Conservation (phyloP, 495 filamentous ascomycete genomes). For the Talaromyces wortmannii region DNA sequence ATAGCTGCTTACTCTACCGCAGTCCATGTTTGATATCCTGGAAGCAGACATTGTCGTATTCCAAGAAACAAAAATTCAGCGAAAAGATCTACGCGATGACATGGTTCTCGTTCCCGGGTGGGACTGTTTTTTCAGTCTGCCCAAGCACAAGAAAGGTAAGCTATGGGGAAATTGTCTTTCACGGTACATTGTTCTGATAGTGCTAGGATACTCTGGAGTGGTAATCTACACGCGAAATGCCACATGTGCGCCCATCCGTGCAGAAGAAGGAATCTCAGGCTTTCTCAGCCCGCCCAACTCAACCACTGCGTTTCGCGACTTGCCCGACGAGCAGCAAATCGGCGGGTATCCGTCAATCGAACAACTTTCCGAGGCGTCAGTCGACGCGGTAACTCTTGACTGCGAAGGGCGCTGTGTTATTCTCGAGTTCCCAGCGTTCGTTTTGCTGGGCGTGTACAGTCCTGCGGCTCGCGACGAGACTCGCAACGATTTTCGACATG, state of each 20-base stretch:
- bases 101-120: slow-evolving; percentile 95
- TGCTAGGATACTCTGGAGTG: slow-evolving; percentile 87
- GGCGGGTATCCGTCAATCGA: slow-evolving; percentile 77
- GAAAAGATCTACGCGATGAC: slow-evolving; percentile 87
- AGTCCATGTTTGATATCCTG: slow-evolving; percentile 91
- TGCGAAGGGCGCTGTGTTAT: slow-evolving; percentile 88
- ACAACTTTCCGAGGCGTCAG: slow-evolving; percentile 52
- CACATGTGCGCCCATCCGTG: slow-evolving; percentile 79
- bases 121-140: slow-evolving; percentile 95
- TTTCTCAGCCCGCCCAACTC: slow-evolving; percentile 72
- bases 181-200: too few relatives aligned
- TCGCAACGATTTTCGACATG: slow-evolving; percentile 75
- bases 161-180: not conserved
- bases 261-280: slow-evolving; percentile 90
- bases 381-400: slow-evolving; percentile 70
- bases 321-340: slow-evolving; percentile 73
- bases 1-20: not conserved
- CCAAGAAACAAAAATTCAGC: slow-evolving; percentile 95
- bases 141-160: slow-evolving; percentile 84
- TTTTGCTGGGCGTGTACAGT: slow-evolving; percentile 84
- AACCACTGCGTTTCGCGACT: slow-evolving; percentile 63
- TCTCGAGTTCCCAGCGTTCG: slow-evolving; percentile 94
- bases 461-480: slow-evolving; percentile 82
- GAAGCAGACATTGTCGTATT: slow-evolving; percentile 92
- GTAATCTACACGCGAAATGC: slow-evolving; percentile 92